A percentile compares a stretch with the other conserved stretches of the same genome.
Conservation (phyloP, 208 protist species). For the Leptomonas seymouri region DNA sequence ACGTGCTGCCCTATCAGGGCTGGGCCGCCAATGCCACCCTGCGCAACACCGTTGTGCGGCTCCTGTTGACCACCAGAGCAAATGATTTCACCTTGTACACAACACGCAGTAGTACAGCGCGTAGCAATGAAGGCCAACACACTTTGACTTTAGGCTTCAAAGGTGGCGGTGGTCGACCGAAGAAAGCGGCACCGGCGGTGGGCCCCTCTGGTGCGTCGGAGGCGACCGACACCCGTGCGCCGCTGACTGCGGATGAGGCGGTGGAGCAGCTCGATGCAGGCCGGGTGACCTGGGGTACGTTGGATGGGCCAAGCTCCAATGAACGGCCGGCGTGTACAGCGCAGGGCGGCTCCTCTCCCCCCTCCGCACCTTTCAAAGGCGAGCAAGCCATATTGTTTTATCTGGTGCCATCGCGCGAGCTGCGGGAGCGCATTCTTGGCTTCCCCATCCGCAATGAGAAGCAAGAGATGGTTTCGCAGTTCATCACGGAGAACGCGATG, state of each 20-base stretch:
- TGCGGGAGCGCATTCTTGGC: slow-evolving; percentile 30
- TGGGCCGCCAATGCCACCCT: slow-evolving; percentile 43
- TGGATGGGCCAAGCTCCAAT: too few species aligned
- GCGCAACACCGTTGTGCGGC: slow-evolving; percentile 52
- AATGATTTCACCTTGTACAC: slow-evolving; percentile 13
- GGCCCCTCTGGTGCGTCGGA: neutral
- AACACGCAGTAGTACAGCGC: too few species aligned
- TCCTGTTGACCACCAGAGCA: slow-evolving; percentile 29
- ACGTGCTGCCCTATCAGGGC: slow-evolving; percentile 64
- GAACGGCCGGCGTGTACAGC: too few species aligned
- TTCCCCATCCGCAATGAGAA: slow-evolving; percentile 28
- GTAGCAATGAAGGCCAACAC: too few species aligned
- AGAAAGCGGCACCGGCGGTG: neutral
- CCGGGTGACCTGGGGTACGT: neutral
- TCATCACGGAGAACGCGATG: slow-evolving; percentile 50
- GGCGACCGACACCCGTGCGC: neutral
- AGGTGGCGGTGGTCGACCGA: neutral
- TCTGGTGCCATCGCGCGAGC: slow-evolving; percentile 16
- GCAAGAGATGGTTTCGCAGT: slow-evolving; percentile 38
- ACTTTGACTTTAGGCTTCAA: too few species aligned
- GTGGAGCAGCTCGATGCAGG: slow-evolving; percentile 18
- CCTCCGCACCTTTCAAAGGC: neutral
- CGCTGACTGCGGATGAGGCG: slow-evolving; percentile 8
- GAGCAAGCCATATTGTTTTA: neutral
- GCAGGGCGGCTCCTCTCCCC: neutral